Percentiles rank a stretch among this genome's conserved stretches.
Evolutionary conservation across 2,329 filamentous ascomycete species (phyloP).

Genomic region (Phaeosphaeria sp.): DNA sequence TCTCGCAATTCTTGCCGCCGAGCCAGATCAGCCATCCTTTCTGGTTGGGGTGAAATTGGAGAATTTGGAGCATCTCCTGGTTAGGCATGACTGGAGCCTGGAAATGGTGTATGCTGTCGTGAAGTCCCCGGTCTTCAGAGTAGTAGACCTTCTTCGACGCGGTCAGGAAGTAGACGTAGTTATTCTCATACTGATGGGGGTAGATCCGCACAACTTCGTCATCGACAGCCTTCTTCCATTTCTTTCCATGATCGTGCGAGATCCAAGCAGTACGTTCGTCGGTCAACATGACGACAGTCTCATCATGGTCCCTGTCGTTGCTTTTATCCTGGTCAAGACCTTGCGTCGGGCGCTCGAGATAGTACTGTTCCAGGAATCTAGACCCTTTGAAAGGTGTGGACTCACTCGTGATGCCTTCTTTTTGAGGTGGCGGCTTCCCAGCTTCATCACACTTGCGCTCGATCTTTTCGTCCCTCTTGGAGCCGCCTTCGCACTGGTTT

Average conservation of each 20-base stretch:
- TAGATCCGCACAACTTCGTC: conserved; percentile 75
- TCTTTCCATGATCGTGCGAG: conserved; percentile 86
- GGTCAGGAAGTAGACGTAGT: conserved; percentile 87
- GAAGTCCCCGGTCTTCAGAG: conserved; percentile 75
- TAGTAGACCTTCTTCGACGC: conserved; percentile 73
- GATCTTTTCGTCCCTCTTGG: conserved; percentile 58
- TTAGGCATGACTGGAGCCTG: conserved; percentile 70
- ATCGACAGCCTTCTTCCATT: conserved; percentile 76
- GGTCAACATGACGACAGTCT: conserved; percentile 72
- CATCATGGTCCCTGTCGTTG: conserved; percentile 63
- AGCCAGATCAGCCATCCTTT: conserved; percentile 90
- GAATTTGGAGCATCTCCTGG: conserved; percentile 58
- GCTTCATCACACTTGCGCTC: conserved; percentile 77
- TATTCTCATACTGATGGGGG: conserved; percentile 81
- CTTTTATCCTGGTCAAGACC: conserved; percentile 73
- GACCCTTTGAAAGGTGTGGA: conserved; percentile 69
- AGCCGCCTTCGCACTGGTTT: conserved; percentile 55
- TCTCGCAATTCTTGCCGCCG: conserved; percentile 72
- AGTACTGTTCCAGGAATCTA: conserved; percentile 66
- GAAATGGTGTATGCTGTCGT: conserved; percentile 73
- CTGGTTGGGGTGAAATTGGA: conserved; percentile 83
- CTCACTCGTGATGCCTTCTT: conserved; percentile 70
- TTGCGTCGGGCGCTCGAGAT: conserved; percentile 74
- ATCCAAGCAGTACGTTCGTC: conserved; percentile 70
- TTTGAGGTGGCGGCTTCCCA: conserved; percentile 60